Conservation (phyloP, 23 red algal species). For the Gracilaria caudata region DNA sequence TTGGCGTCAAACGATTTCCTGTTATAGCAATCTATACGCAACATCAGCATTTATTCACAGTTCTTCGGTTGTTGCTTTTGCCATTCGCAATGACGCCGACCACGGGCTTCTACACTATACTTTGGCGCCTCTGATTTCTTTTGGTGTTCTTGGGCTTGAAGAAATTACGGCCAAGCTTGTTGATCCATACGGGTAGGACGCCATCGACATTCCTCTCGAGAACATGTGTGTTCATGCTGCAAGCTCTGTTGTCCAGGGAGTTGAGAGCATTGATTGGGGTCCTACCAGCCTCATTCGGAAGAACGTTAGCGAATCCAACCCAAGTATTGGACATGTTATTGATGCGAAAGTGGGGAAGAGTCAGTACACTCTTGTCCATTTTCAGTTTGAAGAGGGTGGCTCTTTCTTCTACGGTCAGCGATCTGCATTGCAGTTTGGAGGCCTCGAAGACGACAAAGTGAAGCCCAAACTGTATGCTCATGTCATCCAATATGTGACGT, state of each 20-base stretch:
- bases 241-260: conserved; percentile 9
- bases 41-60: conserved; percentile 48
- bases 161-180: conserved; percentile 46
- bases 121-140: conserved; percentile 57
- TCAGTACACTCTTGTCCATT: conserved; percentile 41
- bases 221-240: conserved; percentile 27
- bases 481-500: conserved; percentile 35
- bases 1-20: conserved; percentile 46
- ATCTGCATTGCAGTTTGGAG: neutral
- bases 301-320: neutral
- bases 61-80: conserved; percentile 37
- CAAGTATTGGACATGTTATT: conserved; percentile 30
- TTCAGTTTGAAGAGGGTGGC: neutral
- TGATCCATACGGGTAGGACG: conserved; percentile 41
- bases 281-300: neutral
- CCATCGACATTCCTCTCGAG: conserved; percentile 59
- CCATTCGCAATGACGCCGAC: conserved; percentile 44
- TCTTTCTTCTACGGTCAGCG: neutral
- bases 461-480: conserved; percentile 45
- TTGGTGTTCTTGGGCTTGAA: conserved; percentile 51
- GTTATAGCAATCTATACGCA: conserved; percentile 37
- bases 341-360: neutral
- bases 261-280: conserved; percentile 41
- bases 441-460: conserved; percentile 10
- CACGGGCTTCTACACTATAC: conserved; percentile 48